phyloP scores from a whole-genome alignment of 163 green algal species.

The Prototheca cutis region DNA sequence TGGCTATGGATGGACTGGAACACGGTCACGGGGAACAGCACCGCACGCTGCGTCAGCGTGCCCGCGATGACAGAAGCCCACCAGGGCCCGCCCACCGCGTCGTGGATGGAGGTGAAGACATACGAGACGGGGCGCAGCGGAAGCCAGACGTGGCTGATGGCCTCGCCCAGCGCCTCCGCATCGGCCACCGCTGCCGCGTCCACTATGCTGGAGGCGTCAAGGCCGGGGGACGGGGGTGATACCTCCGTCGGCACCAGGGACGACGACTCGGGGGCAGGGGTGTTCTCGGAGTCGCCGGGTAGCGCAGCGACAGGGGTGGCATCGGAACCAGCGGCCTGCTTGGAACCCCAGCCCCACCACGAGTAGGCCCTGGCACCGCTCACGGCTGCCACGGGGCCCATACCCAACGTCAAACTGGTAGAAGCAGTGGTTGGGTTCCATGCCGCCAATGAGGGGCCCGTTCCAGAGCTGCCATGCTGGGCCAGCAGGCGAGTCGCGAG shows the following conservation, averaged over 20 bases:
- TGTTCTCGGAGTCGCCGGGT: too few species aligned
- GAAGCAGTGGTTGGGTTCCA: background rate
- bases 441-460: background rate
- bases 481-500: background rate
- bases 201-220: slow-evolving; percentile 11
- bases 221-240: background rate
- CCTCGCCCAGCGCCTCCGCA: slow-evolving; percentile 15
- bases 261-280: too few species aligned
- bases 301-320: too few species aligned
- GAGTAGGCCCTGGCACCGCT: too few species aligned
- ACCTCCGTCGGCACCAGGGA: too few species aligned
- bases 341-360: too few species aligned
- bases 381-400: too few species aligned
- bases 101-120: slow-evolving; percentile 24
- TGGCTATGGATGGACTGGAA: slow-evolving; percentile 37
- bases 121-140: slow-evolving; percentile 26
- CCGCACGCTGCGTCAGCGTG: slow-evolving; percentile 24
- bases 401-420: too few species aligned
- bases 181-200: slow-evolving; percentile 22
- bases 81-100: slow-evolving; percentile 28
- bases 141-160: slow-evolving; percentile 24
- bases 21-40: slow-evolving; percentile 29
- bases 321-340: too few species aligned
- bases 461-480: too few species aligned
- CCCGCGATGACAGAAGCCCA: slow-evolving; percentile 29